Evolutionary conservation across 1,284 basidiomycete species (phyloP).

Genomic region (Uromyces viciae-fabae): DNA sequence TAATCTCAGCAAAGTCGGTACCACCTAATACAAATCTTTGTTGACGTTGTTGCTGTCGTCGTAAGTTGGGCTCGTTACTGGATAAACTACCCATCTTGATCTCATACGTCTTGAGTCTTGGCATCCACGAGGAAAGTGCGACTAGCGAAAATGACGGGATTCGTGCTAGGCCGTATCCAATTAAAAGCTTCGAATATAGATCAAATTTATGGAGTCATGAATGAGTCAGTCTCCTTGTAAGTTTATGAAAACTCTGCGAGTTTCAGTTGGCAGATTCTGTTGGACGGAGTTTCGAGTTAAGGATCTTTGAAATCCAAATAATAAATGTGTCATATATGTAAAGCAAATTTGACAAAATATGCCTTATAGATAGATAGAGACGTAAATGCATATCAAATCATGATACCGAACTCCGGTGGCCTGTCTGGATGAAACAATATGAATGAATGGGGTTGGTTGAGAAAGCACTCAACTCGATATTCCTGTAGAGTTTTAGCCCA

Average conservation of each 20-base stretch:
- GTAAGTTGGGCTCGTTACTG: not conserved
- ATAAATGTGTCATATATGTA: too few relatives aligned
- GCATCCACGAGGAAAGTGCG: constrained; percentile 35
- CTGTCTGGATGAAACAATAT: not conserved
- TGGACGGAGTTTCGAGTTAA: too few relatives aligned
- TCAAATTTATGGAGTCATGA: not conserved
- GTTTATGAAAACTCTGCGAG: too few relatives aligned
- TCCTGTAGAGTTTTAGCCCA: constrained; percentile 34
- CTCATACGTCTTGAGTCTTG: constrained; percentile 22
- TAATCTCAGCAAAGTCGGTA: constrained; percentile 9
- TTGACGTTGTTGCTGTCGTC: constrained; percentile 8
- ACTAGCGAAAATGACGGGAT: constrained; percentile 27
- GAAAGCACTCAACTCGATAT: constrained; percentile 38
- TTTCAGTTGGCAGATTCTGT: too few relatives aligned
- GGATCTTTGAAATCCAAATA: too few relatives aligned
- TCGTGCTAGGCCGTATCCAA: not conserved
- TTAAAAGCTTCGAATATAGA: constrained; percentile 8
- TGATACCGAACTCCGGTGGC: too few relatives aligned
- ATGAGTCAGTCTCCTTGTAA: constrained; percentile 22
- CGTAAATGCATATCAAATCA: too few relatives aligned
- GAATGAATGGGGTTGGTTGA: not conserved
- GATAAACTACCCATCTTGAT: constrained; percentile 2
- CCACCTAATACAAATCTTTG: constrained; percentile 15
- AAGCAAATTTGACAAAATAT: too few relatives aligned
- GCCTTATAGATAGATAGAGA: too few relatives aligned